Conservation (phyloP, 164 flowering plant species). For the Magnolia kwangsiensis region DNA sequence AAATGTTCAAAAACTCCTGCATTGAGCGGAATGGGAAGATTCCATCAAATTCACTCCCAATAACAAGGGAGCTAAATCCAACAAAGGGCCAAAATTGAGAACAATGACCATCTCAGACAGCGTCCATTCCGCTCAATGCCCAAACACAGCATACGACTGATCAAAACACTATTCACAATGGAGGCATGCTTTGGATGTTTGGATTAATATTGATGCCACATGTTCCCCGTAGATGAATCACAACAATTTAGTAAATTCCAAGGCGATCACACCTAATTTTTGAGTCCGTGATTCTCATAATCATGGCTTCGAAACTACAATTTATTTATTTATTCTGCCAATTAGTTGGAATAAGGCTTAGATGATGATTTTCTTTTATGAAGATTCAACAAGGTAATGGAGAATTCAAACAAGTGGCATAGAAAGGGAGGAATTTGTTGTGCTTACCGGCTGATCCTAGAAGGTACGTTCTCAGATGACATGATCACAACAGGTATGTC, state of each 20-base stretch:
- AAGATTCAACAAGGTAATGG: not conserved
- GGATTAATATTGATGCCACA: not conserved
- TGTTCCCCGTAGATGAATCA: not conserved
- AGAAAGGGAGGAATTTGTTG: not conserved
- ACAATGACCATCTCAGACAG: not conserved
- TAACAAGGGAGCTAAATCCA: too few relatives aligned
- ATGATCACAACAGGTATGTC: conserved; percentile 92
- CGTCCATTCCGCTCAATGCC: not conserved
- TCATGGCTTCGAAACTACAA: not conserved
- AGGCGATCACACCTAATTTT: not conserved
- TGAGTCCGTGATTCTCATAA: conserved; percentile 7
- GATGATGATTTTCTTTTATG: not conserved
- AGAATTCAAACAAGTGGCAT: not conserved
- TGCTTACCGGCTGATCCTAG: conserved; percentile 78
- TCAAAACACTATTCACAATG: not conserved
- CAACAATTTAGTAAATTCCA: not conserved
- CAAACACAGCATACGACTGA: not conserved
- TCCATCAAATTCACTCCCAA: too few relatives aligned
- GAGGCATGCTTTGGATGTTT: not conserved
- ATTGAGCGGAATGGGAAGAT: too few relatives aligned
- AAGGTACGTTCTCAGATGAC: conserved; percentile 94
- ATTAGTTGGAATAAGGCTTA: not conserved
- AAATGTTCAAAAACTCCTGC: too few relatives aligned
- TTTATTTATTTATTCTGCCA: not conserved
- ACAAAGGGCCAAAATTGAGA: not conserved